phyloP scores from a whole-genome alignment of 176 grass and related monocot genomes.

The Avena sativa region DNA sequence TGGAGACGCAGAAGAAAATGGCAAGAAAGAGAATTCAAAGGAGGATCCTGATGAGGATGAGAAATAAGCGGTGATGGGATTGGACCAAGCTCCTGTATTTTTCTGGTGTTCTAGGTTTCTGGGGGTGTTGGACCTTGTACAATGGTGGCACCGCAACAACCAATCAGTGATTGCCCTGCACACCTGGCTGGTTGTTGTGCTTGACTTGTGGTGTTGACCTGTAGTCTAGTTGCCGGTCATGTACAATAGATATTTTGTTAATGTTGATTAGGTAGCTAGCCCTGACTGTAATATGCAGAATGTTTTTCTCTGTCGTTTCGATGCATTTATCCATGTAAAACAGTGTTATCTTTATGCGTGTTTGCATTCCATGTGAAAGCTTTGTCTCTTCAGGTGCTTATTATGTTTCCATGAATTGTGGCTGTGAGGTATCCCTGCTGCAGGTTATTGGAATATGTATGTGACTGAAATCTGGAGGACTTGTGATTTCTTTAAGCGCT shows the following conservation, averaged over 20 bases:
- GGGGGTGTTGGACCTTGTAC: slow-evolving; percentile 51
- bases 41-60: slow-evolving; percentile 46
- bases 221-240: slow-evolving; percentile 63
- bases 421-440: neutral
- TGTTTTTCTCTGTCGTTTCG: slow-evolving; percentile 44
- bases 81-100: slow-evolving; percentile 15
- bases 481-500: neutral
- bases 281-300: slow-evolving; percentile 59
- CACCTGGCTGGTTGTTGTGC: slow-evolving; percentile 48
- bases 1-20: slow-evolving; percentile 49
- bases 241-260: slow-evolving; percentile 64
- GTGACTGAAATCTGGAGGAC: neutral
- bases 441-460: neutral
- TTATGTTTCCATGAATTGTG: neutral
- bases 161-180: slow-evolving; percentile 35
- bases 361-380: neutral
- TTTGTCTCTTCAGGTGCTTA: neutral
- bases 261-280: slow-evolving; percentile 61
- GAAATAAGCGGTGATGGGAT: slow-evolving; percentile 42
- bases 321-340: slow-evolving; percentile 49
- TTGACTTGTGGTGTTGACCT: slow-evolving; percentile 50
- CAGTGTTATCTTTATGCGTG: slow-evolving; percentile 12
- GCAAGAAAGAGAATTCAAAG: slow-evolving; percentile 44
- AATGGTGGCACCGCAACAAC: slow-evolving; percentile 45
- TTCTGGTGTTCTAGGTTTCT: slow-evolving; percentile 19